Evolutionary conservation across 1,284 basidiomycete species (phyloP), one percentile per base, ranked within the genome.

Genomic region (Entoloma clypeatum): DNA sequence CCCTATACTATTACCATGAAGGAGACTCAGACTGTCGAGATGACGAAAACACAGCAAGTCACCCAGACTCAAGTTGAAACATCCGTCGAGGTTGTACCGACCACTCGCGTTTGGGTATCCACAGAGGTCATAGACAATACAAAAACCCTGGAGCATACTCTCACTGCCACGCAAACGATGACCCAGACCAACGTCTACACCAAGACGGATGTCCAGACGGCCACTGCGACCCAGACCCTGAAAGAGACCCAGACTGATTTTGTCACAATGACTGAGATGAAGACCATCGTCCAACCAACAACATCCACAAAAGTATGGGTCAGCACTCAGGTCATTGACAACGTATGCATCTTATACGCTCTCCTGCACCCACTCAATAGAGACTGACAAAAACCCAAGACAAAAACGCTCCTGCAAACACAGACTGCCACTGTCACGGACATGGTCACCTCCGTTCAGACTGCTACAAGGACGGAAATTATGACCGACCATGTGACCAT

Each of bases 41-140:
- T n/a, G n/a, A 73, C 69, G 10, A 52, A 66, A 45, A 60, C 62
- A 16, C 35, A 67, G 47, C 52, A 55, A 4, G 48, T 63, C 44
- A 72, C 67, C n/a, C 48, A 53, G 45, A 74, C 73, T n/a, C 58
- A 70, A 41, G 52, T 72, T 47, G 63, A 71, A 55, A 82, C 80
- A 3, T 77, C 75, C 9, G 67, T 74, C 18, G 59, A 74, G 57
- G 60, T 75, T 22, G 64, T 77, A 24, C 78, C 77, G 35, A 82
- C 81, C 23, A 82, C 80, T 13, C 69, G 71, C 33, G 68, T 80
- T 32, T 81, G 72, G 70, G 69, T 79, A 14, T 81, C 79, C 8
- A 83, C 81, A 14, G 72, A 81, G 59, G 64, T 74, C 55, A 69
- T 79, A 51, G 76, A 82, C 63, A 62, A 68, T 39, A 81, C 79